Conservation (phyloP, 495 filamentous ascomycete genomes). For the Viridothelium virens region DNA sequence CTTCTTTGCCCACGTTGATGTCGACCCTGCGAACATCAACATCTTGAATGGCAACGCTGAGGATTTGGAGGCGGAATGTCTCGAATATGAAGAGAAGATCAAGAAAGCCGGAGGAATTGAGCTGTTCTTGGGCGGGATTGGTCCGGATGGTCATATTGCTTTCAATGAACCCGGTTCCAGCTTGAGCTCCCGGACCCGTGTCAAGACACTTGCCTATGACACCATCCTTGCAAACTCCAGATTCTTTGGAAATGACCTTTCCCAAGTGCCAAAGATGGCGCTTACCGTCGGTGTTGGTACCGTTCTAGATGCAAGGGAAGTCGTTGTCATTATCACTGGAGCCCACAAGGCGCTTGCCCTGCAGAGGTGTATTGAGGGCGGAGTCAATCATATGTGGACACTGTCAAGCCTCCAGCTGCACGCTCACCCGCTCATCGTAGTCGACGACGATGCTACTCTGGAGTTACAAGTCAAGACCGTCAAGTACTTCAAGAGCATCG, state of each 20-base stretch:
- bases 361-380: conserved; percentile 72
- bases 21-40: conserved; percentile 70
- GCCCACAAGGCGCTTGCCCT: conserved; percentile 75
- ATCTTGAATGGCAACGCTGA: conserved; percentile 77
- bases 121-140: conserved; percentile 77
- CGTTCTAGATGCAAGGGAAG: conserved; percentile 65
- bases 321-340: conserved; percentile 74
- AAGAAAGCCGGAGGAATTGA: conserved; percentile 69
- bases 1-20: conserved; percentile 83
- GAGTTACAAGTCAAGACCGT: conserved; percentile 84
- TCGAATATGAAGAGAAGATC: conserved; percentile 72
- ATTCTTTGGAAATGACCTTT: conserved; percentile 69
- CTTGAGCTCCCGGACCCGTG: conserved; percentile 66
- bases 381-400: conserved; percentile 87
- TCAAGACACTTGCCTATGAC: conserved; percentile 81
- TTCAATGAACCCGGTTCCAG: conserved; percentile 87
- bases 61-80: conserved; percentile 68
- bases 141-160: conserved; percentile 79
- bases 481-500: conserved; percentile 68
- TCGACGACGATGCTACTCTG: conserved; percentile 76
- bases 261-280: conserved; percentile 71
- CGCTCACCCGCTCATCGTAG: conserved; percentile 69
- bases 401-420: conserved; percentile 73
- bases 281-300: conserved; percentile 85
- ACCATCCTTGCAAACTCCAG: conserved; percentile 78